These are phyloP conservation scores for Stygiomarasmius scandens DNA, from an alignment of 1,284 basidiomycete species.

Conservation along the genomic window DNA sequence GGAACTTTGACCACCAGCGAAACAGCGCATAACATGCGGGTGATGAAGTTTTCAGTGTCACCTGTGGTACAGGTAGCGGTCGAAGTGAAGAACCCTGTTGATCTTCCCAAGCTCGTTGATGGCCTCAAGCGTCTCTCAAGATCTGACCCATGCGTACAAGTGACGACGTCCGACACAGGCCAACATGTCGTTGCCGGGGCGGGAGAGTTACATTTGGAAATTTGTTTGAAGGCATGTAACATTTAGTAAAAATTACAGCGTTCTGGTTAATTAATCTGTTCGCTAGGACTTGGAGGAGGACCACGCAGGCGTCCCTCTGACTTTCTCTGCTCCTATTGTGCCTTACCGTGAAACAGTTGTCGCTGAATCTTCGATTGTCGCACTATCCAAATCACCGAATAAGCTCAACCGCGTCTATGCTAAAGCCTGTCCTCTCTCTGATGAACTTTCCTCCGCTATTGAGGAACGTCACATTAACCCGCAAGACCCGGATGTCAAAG, in stretches of 20 bases:
- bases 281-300: conserved; percentile 94
- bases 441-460: conserved; percentile 93
- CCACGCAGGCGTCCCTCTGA: conserved; percentile 98
- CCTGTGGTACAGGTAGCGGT: conserved; percentile 99
- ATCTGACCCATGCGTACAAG: conserved; percentile 99
- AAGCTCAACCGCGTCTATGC: conserved; percentile 77
- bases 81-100: conserved; percentile 99
- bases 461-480: conserved; percentile 85
- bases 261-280: not conserved
- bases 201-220: conserved; percentile 98
- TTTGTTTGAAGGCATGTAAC: conserved; percentile 87
- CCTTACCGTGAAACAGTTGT: conserved; percentile 98
- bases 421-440: conserved; percentile 90
- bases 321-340: conserved; percentile 96
- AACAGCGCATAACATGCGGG: conserved; percentile 99
- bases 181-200: conserved; percentile 99
- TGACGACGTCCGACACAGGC: conserved; percentile 91
- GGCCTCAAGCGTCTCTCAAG: conserved; percentile 99
- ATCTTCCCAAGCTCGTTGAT: conserved; percentile 99
- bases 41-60: conserved; percentile 99
- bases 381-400: conserved; percentile 99
- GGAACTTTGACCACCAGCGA: conserved; percentile 98
- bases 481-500: conserved; percentile 94
- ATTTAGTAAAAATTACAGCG: conserved; percentile 2
- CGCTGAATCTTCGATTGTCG: conserved; percentile 93